Base-by-base conservation (phyloP, 2,329 filamentous ascomycete genomes). In the Didymella segeticola region DNA sequence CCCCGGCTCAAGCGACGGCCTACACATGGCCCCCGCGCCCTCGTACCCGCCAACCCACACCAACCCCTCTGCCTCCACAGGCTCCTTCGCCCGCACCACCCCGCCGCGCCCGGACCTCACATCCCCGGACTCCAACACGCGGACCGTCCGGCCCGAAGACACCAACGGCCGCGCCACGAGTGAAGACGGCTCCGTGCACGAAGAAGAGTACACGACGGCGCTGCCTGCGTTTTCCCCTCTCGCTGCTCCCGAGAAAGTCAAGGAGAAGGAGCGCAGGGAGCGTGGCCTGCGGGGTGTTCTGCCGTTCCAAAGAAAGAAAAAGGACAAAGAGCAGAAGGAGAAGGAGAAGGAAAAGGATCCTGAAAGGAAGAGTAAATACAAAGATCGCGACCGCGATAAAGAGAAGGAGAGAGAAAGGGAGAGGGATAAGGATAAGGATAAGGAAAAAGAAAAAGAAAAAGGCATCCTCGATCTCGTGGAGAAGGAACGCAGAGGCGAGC, bases 281-380 rank as follows among this genome's bases (percentile, higher is more conserved):
- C 71, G 76, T 30, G 70, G 76, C 5, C 63, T 78, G 42, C 68
- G 74, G 8, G 71, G 70, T 5, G 70, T 79, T 5, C 56, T 75
- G 7, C 71, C 70, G 1, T 74, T 74, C 52, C 64, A 69, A 53
- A 69, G 71, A 5, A 74, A 72, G 55, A 68, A 71, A 25, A 74
- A 72, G 37, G 66, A 68, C 30, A 66, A 64, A 41, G 65, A 68
- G 9, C 62, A 61, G n/a, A n/a, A n/a, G 8, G 65, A 66, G 3
- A 67, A 66, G 38, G 65, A 64, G 5, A 60, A 57, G 27, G 61
- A n/a, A n/a, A n/a, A n/a, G n/a, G n/a, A n/a, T n/a, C n/a, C n/a
- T n/a, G n/a, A n/a, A 62, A 59, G 31, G 63, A 64, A 26, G 60
- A 48, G 36, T 56, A 63, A 3, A 61, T 60, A 36, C 63, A 64